These are phyloP conservation scores for Apophysomyces trapeziformis DNA, from an alignment of 371 early-diverging fungal genomes.

Conservation along the genomic window DNA sequence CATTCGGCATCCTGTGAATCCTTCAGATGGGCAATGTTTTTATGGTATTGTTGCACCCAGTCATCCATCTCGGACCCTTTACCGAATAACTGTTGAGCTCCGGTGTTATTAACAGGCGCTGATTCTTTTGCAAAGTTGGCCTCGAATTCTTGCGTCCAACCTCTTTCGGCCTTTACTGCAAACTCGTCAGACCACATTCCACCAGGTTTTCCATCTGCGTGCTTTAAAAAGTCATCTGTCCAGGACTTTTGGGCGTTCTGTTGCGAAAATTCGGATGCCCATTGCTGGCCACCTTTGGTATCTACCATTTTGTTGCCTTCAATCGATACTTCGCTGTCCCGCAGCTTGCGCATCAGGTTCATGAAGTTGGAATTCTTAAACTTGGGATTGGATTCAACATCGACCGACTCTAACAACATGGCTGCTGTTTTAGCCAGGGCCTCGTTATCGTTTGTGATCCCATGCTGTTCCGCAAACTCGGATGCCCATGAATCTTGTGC, in stretches of 20 bases:
- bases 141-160: constrained; percentile 68
- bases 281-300: constrained; percentile 23
- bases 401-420: constrained; percentile 78
- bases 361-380: constrained; percentile 91
- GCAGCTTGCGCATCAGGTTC: constrained; percentile 86
- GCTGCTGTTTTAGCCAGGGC: constrained; percentile 88
- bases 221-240: constrained; percentile 53
- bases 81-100: constrained; percentile 56
- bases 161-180: constrained; percentile 58
- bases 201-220: constrained; percentile 40
- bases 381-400: constrained; percentile 81
- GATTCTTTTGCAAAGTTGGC: constrained; percentile 15
- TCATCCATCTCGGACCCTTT: constrained; percentile 52
- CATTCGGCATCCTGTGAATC: constrained; percentile 76
- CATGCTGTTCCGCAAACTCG: constrained; percentile 53
- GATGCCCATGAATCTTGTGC: constrained; percentile 56
- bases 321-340: constrained; percentile 85
- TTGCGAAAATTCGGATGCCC: constrained; percentile 52
- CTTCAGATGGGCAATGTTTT: constrained; percentile 71
- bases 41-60: constrained; percentile 76
- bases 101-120: constrained; percentile 54
- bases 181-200: constrained; percentile 59
- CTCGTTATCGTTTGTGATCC: constrained; percentile 40
- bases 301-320: constrained; percentile 84
- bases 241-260: constrained; percentile 47